Percentiles rank a stretch among this genome's conserved stretches.
These are phyloP conservation scores for Scleroderma bovista DNA, from an alignment of 768 basidiomycete genomes.

Conservation along the genomic window DNA sequence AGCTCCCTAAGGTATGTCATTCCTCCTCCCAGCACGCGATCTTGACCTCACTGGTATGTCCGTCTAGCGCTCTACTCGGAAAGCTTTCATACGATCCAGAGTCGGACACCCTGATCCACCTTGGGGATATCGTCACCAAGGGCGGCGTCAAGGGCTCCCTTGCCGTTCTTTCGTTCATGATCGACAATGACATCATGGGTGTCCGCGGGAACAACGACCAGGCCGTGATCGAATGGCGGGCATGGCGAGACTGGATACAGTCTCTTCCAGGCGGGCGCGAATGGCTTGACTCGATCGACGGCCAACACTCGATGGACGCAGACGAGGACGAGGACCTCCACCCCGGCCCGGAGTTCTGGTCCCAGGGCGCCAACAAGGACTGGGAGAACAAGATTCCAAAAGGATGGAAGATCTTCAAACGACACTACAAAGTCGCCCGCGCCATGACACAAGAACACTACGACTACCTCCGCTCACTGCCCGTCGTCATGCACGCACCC, in stretches of 20 bases:
- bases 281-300: conserved; percentile 54
- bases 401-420: conserved; percentile 69
- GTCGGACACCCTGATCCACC: conserved; percentile 69
- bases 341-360: conserved; percentile 33
- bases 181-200: conserved; percentile 58
- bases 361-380: conserved; percentile 28
- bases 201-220: conserved; percentile 97
- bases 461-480: conserved; percentile 69
- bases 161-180: conserved; percentile 60
- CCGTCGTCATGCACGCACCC: conserved; percentile 70
- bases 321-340: conserved; percentile 23
- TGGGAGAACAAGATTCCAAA: conserved; percentile 54
- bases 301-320: conserved; percentile 33
- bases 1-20: conserved; percentile 50
- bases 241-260: conserved; percentile 79
- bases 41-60: conserved; percentile 4
- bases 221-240: conserved; percentile 81
- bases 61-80: conserved; percentile 52
- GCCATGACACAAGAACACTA: conserved; percentile 59
- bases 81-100: conserved; percentile 53
- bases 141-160: conserved; percentile 56
- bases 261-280: conserved; percentile 33
- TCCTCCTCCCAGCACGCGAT: background rate
- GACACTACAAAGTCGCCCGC: conserved; percentile 73
- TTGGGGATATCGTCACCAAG: conserved; percentile 80